phyloP scores from a whole-genome alignment of 345 rosid genomes.

The Brassica nigra region DNA sequence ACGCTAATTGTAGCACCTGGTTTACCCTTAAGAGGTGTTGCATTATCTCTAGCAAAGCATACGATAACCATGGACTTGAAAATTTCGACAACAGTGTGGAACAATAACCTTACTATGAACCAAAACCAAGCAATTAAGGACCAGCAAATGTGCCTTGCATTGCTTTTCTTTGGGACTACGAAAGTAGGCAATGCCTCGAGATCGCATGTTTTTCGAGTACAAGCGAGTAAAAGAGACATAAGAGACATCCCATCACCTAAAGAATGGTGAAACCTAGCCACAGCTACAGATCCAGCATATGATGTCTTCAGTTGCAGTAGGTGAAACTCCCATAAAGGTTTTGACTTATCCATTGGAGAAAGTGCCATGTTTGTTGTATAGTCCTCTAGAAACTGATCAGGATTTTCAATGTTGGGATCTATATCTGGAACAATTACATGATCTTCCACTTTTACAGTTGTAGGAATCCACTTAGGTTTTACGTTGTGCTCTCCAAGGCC shows the following conservation, averaged over 20 bases:
- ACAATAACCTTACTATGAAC: constrained; percentile 40
- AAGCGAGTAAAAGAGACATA: constrained; percentile 3
- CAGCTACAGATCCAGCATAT: constrained; percentile 7
- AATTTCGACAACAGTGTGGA: constrained; percentile 57
- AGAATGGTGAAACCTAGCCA: constrained; percentile 4
- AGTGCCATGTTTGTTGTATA: not conserved
- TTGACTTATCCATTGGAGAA: constrained; percentile 9
- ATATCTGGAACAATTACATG: constrained; percentile 7
- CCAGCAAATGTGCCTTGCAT: not conserved
- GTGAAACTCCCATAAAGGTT: constrained; percentile 11
- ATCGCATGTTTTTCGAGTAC: not conserved
- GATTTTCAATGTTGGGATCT: constrained; percentile 1
- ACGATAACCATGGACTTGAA: constrained; percentile 35
- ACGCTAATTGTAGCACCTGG: constrained; percentile 6
- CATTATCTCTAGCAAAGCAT: constrained; percentile 39
- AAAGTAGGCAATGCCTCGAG: not conserved
- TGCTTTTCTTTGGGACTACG: not conserved
- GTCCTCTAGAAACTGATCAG: constrained; percentile 2
- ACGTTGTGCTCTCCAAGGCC: not conserved
- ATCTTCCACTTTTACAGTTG: not conserved
- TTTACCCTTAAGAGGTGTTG: constrained; percentile 45
- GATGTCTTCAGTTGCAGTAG: constrained; percentile 2
- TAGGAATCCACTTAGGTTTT: constrained; percentile 4
- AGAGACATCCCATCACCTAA: constrained; percentile 11
- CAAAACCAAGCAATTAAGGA: constrained; percentile 37